Evolutionary conservation across 192 early-diverging fungal genomes (phyloP), one percentile per base, ranked within the genome.

Genomic region (Backusella luteola): DNA sequence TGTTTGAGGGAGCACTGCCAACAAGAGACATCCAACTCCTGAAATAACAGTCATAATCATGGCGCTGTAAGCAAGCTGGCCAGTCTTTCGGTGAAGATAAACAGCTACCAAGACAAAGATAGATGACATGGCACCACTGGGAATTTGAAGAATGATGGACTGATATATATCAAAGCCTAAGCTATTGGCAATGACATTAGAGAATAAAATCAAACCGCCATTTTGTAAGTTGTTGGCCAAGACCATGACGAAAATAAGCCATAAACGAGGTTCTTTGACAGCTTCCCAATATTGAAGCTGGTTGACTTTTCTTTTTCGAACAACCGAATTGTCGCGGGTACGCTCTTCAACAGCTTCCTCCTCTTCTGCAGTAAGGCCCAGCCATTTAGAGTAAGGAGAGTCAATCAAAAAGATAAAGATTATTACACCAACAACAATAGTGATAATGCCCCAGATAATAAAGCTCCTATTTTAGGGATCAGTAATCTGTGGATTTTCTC

Each of bases 371-470:
- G 68, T 74, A 6, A 77, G 53, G 0, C 32, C 17, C 7, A 69
- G 29, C 32, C 38, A 23, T 44, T 29, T 35, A 4, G 71, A 68
- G 2, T 69, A 19, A 12, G 80, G 75, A 53, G 67, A 34, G 35
- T 81, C 80, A 29, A 77, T 52, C n/a, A 81, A 36, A 11, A 77
- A 74, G 63, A 80, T 76, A 35, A 80, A 80, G 2, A 73, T 66
- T 11, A 72, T 5, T 2, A 73, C 21, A 21, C 79, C 75, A 15
- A 80, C 9, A 29, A 44, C 4, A 14, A 72, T 34, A 29, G 79
- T 80, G 4, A 73, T 6, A 0, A 71, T n/a, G 26, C 79, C 79
- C 66, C 73, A 73, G 21, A 80, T 73, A 32, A 80, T 41, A 34
- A 72, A 77, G 39, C 76, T 68, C 77, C 77, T 78, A 68, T 3